phyloP scores from a whole-genome alignment of 305 asterid genomes.

The Striga hermonthica region DNA sequence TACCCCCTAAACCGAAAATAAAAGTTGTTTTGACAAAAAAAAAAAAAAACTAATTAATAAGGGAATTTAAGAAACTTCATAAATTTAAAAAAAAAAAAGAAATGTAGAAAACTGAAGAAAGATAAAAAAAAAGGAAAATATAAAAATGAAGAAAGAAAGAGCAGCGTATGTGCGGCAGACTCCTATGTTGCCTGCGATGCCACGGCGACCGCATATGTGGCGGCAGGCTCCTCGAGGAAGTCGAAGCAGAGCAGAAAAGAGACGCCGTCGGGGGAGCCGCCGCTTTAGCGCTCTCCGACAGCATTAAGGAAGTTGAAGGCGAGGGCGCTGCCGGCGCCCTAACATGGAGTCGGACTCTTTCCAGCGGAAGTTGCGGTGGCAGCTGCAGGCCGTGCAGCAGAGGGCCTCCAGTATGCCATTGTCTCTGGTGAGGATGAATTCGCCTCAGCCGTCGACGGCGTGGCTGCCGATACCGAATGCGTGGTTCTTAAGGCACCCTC shows the following conservation, averaged over 20 bases:
- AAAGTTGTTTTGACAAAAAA: no score
- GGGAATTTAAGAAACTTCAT: no score
- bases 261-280: constrained; percentile 88
- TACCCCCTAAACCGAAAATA: no score
- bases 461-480: constrained; percentile 65
- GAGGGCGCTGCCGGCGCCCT: constrained; percentile 33
- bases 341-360: constrained; percentile 32
- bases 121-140: no score
- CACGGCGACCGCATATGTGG: constrained; percentile 86
- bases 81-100: no score
- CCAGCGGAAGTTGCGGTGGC: constrained; percentile 90
- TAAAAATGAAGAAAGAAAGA: no score
- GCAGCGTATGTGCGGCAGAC: no score
- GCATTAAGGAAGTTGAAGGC: constrained; percentile 47
- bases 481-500: constrained; percentile 68
- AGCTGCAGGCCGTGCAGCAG: constrained; percentile 72
- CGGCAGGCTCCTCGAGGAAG: constrained; percentile 68
- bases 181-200: constrained; percentile 45
- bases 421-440: constrained; percentile 66
- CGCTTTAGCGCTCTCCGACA: constrained; percentile 70
- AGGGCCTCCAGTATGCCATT: constrained; percentile 64
- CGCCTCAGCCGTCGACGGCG: constrained; percentile 77
- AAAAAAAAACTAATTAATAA: no score
- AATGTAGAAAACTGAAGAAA: no score
- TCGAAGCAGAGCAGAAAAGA: constrained; percentile 79